A percentile compares a stretch with the other conserved stretches of the same genome.
phyloP scores from a whole-genome alignment of 352 stramenopile species.

The Phytophthora pistaciae region DNA sequence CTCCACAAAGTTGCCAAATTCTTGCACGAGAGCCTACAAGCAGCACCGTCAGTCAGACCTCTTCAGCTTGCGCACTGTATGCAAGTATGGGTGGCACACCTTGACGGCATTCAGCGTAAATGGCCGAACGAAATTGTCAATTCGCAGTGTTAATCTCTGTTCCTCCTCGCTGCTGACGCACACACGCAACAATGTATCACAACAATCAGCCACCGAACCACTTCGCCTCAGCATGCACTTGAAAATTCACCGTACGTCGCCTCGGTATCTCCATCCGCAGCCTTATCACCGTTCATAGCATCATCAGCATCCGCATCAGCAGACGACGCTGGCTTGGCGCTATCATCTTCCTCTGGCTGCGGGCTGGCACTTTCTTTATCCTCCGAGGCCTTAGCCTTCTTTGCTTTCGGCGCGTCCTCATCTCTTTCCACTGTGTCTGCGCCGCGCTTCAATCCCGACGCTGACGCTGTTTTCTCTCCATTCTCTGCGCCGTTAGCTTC shows the following conservation, averaged over 20 bases:
- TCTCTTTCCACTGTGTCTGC: slow-evolving; percentile 13
- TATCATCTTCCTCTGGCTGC: slow-evolving; percentile 32
- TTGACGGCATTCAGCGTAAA: slow-evolving; percentile 84
- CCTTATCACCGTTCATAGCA: slow-evolving; percentile 7
- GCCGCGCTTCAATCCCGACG: slow-evolving; percentile 19
- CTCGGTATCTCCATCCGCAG: slow-evolving; percentile 6
- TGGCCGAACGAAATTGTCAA: slow-evolving; percentile 78
- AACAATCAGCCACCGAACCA: neutral
- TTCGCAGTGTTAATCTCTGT: slow-evolving; percentile 47
- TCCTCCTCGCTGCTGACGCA: slow-evolving; percentile 9
- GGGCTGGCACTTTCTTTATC: slow-evolving; percentile 2
- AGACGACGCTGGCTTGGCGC: slow-evolving; percentile 1
- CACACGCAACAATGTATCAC: neutral
- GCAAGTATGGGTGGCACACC: slow-evolving; percentile 32
- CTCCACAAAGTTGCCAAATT: slow-evolving; percentile 64
- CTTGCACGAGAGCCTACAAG: slow-evolving; percentile 63
- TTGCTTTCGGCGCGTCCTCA: slow-evolving; percentile 1
- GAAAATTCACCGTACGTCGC: slow-evolving; percentile 15
- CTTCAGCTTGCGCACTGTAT: neutral
- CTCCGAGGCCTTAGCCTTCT: slow-evolving; percentile 27
- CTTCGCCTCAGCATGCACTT: neutral
- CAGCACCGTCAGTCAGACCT: slow-evolving; percentile 4
- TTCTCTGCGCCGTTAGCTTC: neutral
- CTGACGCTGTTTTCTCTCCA: neutral
- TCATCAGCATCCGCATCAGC: slow-evolving; percentile 1